phyloP scores from a whole-genome alignment of 768 basidiomycete genomes.

The Guyanaporus albipodus region DNA sequence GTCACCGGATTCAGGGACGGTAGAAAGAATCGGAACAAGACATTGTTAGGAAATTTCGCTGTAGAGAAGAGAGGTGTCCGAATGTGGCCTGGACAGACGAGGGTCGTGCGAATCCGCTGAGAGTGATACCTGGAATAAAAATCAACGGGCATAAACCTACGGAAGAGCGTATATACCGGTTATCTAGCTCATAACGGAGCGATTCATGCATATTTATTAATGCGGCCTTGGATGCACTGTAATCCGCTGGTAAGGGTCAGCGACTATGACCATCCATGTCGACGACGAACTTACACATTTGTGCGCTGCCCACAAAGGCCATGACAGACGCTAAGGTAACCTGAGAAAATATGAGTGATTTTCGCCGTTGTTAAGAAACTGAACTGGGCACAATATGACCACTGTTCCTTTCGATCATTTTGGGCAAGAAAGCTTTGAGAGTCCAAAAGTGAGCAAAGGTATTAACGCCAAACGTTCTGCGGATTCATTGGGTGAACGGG shows the following conservation, averaged over 20 bases:
- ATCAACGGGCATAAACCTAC: not conserved
- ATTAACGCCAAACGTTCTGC: conserved; percentile 87
- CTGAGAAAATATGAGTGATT: conserved; percentile 36
- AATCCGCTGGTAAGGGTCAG: conserved; percentile 60
- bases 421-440: conserved; percentile 88
- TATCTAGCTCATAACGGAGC: conserved; percentile 84
- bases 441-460: conserved; percentile 88
- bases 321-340: conserved; percentile 75
- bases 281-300: conserved; percentile 56
- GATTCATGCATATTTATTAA: conserved; percentile 75
- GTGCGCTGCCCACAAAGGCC: conserved; percentile 66
- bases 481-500: not conserved
- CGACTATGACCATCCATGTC: not conserved
- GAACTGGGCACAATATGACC: conserved; percentile 80
- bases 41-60: conserved; percentile 43
- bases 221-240: conserved; percentile 93
- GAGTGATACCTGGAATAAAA: conserved; percentile 52
- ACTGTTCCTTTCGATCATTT: conserved; percentile 67
- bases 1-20: conserved; percentile 70
- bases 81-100: conserved; percentile 79
- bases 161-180: conserved; percentile 43
- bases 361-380: not conserved
- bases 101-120: conserved; percentile 80
- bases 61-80: conserved; percentile 75
- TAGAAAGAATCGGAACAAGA: conserved; percentile 66